Evolutionary conservation across 805 yeast genomes (phyloP).

Genomic region (Kuraishia hungarica): DNA sequence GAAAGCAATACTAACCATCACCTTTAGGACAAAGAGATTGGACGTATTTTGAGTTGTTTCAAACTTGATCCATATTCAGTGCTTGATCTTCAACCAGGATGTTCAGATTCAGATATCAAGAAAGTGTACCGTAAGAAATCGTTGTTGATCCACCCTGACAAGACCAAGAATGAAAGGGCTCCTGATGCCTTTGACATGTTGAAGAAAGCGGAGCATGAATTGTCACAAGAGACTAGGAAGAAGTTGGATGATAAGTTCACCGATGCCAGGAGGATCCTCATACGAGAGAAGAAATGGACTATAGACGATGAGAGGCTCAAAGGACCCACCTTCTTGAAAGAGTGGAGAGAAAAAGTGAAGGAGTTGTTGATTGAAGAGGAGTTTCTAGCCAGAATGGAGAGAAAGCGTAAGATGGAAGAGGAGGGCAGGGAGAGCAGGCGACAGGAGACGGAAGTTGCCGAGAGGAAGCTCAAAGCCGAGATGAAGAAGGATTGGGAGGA

Average conservation of each 20-base stretch:
- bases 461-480: conserved; percentile 23
- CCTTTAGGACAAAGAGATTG: conserved; percentile 43
- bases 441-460: conserved; percentile 20
- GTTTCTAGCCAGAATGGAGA: conserved; percentile 30
- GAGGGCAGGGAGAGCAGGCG: conserved; percentile 27
- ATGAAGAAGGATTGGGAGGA: conserved; percentile 52
- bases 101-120: conserved; percentile 30
- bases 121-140: conserved; percentile 49
- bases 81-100: conserved; percentile 36
- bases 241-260: conserved; percentile 35
- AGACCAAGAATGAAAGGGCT: conserved; percentile 44
- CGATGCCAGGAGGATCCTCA: conserved; percentile 31
- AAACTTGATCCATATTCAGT: conserved; percentile 47
- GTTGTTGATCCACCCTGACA: conserved; percentile 63
- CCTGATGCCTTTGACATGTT: conserved; percentile 55
- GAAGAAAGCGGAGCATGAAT: conserved; percentile 41
- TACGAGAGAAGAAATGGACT: conserved; percentile 27
- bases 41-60: conserved; percentile 39
- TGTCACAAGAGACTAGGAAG: conserved; percentile 27
- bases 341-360: conserved; percentile 34
- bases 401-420: conserved; percentile 30
- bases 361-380: conserved; percentile 38
- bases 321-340: conserved; percentile 24
- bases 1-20: too few relatives aligned
- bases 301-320: conserved; percentile 26